Base-by-base conservation (phyloP, 176 grass and related monocot genomes). In the Calamus simplicifolius region DNA sequence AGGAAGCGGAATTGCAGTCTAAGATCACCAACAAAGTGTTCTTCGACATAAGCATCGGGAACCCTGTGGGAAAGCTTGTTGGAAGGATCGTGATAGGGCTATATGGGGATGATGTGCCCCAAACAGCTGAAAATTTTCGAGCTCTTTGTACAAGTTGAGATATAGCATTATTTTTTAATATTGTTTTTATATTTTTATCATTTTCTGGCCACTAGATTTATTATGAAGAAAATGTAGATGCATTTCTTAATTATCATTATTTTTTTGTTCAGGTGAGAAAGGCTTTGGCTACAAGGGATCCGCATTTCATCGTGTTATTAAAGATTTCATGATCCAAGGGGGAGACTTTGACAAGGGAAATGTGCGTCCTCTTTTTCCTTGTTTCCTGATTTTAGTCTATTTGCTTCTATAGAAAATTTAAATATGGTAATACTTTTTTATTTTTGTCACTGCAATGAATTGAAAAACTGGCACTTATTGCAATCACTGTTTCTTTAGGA, bases 341-440 rank as follows among this genome's bases (percentile, higher is more conserved):
- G 92, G 92, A 87, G 87, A 96, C 31, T 96, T 96, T 60, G 92
- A 96, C 74, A 85, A 96, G 75, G 80, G 83, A 74, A 96, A 90
- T 48, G 92, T 96, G 85, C 71, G 75, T 55, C 6, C 4, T 67
- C 54, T 74, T 51, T 14, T 0, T 67, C 35, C 35, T 49, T 59
- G 17, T 53, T 6, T 62, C 4, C 54, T 43, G 35, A 43, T 43
- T 43, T 43, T 13, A 43, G 35, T 6, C 35, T 2, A 43, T 2
- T 2, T 13, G 35, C 10, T 43, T 43, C 35, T 43, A 43, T 43
- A 12, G 35, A 43, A 43, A 43, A 10, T 43, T 43, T 43, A 43
- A 43, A 43, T 10, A 43, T 43, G 35, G 7, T 43, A 43, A 3
- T 10, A 35, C n/a, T 8, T 35, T 43, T 43, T 43, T 43, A 13